Conservation (phyloP, 1,139 yeast species). For the Petasospora rhodanensis region DNA sequence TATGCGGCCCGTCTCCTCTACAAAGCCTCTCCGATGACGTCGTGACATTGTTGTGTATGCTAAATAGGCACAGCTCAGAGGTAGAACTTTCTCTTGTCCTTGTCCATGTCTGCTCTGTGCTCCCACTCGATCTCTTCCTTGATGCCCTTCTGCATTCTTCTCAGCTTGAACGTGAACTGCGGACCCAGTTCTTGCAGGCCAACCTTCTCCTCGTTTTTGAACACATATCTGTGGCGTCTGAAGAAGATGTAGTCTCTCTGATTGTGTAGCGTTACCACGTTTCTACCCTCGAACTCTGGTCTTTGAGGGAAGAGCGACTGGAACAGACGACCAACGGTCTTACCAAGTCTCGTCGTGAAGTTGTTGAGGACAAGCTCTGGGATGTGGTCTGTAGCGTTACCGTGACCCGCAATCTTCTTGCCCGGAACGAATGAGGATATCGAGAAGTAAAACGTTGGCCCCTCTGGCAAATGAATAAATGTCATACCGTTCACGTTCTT, state of each 20-base stretch:
- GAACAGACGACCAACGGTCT: slow-evolving; percentile 85
- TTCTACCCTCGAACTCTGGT: slow-evolving; percentile 93
- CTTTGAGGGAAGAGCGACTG: slow-evolving; percentile 88
- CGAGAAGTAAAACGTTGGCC: slow-evolving; percentile 91
- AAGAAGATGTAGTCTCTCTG: slow-evolving; percentile 94
- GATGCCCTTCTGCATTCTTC: slow-evolving; percentile 87
- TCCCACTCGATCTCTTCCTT: slow-evolving; percentile 95
- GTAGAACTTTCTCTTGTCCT: slow-evolving; percentile 89
- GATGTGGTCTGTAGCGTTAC: slow-evolving; percentile 81
- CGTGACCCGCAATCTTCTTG: slow-evolving; percentile 80
- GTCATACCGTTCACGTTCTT: slow-evolving; percentile 89
- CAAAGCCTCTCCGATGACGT: too few species aligned
- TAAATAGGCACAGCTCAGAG: too few species aligned
- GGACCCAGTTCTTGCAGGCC: slow-evolving; percentile 97
- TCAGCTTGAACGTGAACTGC: slow-evolving; percentile 82
- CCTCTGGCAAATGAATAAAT: slow-evolving; percentile 87
- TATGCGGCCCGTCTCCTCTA: too few species aligned
- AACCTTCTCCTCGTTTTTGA: slow-evolving; percentile 84
- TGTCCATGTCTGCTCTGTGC: slow-evolving; percentile 93
- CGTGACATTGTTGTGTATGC: too few species aligned
- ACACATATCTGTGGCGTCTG: slow-evolving; percentile 89
- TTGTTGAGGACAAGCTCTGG: slow-evolving; percentile 92
- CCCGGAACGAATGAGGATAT: slow-evolving; percentile 75
- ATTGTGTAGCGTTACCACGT: slow-evolving; percentile 90
- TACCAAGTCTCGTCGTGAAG: slow-evolving; percentile 87